These are phyloP conservation scores for Cercophora samala DNA, from an alignment of 495 filamentous ascomycete species.

Conservation along the genomic window DNA sequence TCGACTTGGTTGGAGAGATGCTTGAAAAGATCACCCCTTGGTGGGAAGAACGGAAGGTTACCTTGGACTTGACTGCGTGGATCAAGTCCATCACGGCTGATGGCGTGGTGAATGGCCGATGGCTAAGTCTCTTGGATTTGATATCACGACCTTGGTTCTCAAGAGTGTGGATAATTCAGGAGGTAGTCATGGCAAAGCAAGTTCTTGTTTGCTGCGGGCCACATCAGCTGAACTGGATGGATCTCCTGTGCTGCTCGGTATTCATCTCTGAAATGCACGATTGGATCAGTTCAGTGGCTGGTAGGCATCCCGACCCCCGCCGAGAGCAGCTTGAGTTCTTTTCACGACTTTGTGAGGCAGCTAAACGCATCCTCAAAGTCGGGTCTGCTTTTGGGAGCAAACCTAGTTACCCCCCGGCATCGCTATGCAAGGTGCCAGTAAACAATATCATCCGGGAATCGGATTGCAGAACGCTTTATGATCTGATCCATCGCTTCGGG, in stretches of 20 bases:
- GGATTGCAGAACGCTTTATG: no score
- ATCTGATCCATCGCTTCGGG: no score
- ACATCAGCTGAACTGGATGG: conserved; percentile 1
- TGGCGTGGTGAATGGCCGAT: background rate
- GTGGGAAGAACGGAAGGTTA: background rate
- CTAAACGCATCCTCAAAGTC: no score
- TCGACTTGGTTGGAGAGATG: background rate
- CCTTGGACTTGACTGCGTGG: background rate
- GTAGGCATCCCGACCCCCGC: background rate
- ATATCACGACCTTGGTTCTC: conserved; percentile 8
- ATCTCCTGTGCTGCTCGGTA: conserved; percentile 5
- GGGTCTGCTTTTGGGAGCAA: no score
- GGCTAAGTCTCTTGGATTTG: background rate
- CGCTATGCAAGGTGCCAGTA: no score
- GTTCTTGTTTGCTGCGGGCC: background rate
- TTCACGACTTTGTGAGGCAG: no score
- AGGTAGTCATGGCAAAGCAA: conserved; percentile 9
- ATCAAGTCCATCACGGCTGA: background rate
- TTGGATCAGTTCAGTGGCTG: background rate
- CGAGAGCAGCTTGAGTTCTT: background rate
- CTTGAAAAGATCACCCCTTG: background rate
- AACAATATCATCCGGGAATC: no score
- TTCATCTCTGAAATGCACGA: background rate
- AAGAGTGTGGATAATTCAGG: conserved; percentile 9
- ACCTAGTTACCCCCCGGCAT: no score